phyloP scores from a whole-genome alignment of 2,329 filamentous ascomycete species.

The Aureobasidium sp. region DNA sequence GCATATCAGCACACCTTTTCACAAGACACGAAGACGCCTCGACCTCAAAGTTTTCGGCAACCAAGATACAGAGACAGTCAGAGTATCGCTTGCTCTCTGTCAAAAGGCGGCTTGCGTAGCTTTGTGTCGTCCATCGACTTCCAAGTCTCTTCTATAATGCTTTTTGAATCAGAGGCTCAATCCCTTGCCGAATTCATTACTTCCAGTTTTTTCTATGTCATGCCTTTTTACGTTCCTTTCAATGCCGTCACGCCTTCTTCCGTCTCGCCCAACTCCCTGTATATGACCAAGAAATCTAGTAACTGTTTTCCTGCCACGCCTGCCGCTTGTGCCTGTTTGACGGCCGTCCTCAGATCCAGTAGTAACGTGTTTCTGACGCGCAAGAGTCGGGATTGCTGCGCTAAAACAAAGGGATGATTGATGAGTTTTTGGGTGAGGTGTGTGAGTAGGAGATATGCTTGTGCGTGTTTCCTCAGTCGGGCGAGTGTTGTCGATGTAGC shows the following conservation, averaged over 20 bases:
- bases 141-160: background rate
- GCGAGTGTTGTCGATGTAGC: slow-evolving; percentile 23
- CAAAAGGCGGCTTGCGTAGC: background rate
- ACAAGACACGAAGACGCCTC: background rate
- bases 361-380: slow-evolving; percentile 56
- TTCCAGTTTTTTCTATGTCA: background rate
- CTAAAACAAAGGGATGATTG: slow-evolving; percentile 56
- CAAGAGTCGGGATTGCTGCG: slow-evolving; percentile 49
- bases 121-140: background rate
- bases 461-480: slow-evolving; percentile 49
- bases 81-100: background rate
- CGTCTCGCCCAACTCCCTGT: slow-evolving; percentile 55
- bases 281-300: slow-evolving; percentile 53
- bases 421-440: slow-evolving; percentile 44
- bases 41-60: background rate
- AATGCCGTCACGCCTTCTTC: slow-evolving; percentile 40
- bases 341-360: slow-evolving; percentile 56
- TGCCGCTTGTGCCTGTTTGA: slow-evolving; percentile 49
- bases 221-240: background rate
- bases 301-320: slow-evolving; percentile 36
- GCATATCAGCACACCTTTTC: background rate
- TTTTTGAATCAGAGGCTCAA: background rate
- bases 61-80: background rate
- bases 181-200: background rate
- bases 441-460: slow-evolving; percentile 52